Percentiles rank a stretch among this genome's conserved stretches.
These are phyloP conservation scores for Coffea humblotiana DNA, from an alignment of 305 asterid genomes.

Conservation along the genomic window DNA sequence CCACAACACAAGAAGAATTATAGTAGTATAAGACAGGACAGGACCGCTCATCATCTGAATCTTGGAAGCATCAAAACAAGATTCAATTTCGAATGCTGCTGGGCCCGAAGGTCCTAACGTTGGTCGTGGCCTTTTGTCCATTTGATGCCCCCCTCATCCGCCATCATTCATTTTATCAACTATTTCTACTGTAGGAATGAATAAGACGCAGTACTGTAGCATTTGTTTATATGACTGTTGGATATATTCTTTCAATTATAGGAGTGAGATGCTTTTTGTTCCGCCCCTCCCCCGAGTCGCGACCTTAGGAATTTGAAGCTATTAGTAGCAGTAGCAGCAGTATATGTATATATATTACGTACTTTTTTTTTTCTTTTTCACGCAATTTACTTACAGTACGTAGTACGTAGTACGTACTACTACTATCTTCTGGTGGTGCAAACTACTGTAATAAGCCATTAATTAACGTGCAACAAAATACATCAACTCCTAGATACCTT, in stretches of 20 bases:
- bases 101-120: background rate
- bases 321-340: background rate
- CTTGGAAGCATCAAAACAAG: conserved; percentile 3
- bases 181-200: conserved; percentile 13
- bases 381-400: too few species aligned
- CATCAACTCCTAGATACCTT: too few species aligned
- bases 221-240: conserved; percentile 4
- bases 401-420: too few species aligned
- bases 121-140: conserved; percentile 9
- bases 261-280: conserved; percentile 1
- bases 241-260: conserved; percentile 16
- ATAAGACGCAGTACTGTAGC: conserved; percentile 8
- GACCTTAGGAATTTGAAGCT: background rate
- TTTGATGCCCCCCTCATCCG: conserved; percentile 7
- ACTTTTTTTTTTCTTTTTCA: too few species aligned
- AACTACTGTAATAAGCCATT: too few species aligned
- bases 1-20: conserved; percentile 9
- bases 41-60: background rate
- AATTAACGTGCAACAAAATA: too few species aligned
- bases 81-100: background rate
- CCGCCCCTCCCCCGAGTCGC: too few species aligned
- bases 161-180: conserved; percentile 3
- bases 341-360: too few species aligned
- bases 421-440: background rate
- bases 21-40: too few species aligned